Conservation (phyloP, 768 basidiomycete genomes). For the Lactifluus piperatus region DNA sequence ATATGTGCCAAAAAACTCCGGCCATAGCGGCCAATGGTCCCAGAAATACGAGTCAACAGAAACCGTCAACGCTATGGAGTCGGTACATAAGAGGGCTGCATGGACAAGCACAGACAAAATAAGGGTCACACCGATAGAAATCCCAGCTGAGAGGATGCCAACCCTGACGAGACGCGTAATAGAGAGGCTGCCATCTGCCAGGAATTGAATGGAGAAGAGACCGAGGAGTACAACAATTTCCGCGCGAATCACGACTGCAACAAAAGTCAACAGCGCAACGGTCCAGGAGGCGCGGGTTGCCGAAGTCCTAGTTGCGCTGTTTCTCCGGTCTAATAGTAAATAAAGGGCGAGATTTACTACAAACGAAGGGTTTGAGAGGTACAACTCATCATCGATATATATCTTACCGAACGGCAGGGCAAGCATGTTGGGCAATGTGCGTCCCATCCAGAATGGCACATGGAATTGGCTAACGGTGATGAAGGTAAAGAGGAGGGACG, state of each 20-base stretch:
- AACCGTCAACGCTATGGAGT: conserved; percentile 45
- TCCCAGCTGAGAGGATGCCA: conserved; percentile 40
- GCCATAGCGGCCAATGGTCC: conserved; percentile 68
- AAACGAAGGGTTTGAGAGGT: background rate
- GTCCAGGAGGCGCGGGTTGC: conserved; percentile 34
- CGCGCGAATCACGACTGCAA: conserved; percentile 66
- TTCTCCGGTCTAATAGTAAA: conserved; percentile 37
- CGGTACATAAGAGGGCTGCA: background rate
- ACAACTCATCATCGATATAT: background rate
- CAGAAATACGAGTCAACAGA: conserved; percentile 83
- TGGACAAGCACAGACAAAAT: background rate
- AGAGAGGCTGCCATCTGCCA: conserved; percentile 35
- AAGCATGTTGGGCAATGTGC: conserved; percentile 93
- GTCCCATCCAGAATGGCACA: conserved; percentile 84
- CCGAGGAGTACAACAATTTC: conserved; percentile 66
- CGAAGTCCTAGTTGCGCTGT: conserved; percentile 30
- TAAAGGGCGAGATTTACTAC: conserved; percentile 52
- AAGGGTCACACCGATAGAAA: conserved; percentile 42
- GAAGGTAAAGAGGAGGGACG: conserved; percentile 52
- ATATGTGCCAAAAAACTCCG: conserved; percentile 67
- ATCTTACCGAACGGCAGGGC: conserved; percentile 69
- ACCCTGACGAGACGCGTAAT: conserved; percentile 38
- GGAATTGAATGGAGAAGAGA: conserved; percentile 48
- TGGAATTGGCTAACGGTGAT: conserved; percentile 86
- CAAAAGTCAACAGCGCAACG: conserved; percentile 53